These are phyloP conservation scores for Tetradesmus lagerheimii DNA, from an alignment of 139 green algal species.

Conservation along the genomic window DNA sequence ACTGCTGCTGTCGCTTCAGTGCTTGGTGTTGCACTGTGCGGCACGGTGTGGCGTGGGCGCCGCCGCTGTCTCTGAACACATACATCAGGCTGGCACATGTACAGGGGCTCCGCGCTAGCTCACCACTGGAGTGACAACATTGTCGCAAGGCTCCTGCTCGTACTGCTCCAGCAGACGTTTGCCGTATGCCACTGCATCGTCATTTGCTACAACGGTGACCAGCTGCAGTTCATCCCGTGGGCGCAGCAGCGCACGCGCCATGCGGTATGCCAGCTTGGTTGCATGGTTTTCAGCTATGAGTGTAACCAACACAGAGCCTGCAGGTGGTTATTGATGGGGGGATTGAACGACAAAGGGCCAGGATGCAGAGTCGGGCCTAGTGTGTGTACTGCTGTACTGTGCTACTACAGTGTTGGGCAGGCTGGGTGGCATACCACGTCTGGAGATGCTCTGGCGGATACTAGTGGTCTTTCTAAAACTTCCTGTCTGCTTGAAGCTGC, in stretches of 20 bases:
- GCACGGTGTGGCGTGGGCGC: too few relatives aligned
- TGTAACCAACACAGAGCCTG: neutral
- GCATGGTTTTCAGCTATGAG: slow-evolving; percentile 47
- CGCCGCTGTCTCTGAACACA: too few relatives aligned
- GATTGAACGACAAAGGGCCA: neutral
- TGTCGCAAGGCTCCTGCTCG: neutral
- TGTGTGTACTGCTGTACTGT: neutral
- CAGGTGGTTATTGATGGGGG: too few relatives aligned
- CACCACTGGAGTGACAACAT: slow-evolving; percentile 31
- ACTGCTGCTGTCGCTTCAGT: too few relatives aligned
- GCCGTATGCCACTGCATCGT: slow-evolving; percentile 14
- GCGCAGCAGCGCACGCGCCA: slow-evolving; percentile 36
- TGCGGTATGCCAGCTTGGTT: slow-evolving; percentile 26
- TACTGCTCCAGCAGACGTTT: slow-evolving; percentile 6
- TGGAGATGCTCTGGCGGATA: neutral
- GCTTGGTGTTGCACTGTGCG: too few relatives aligned
- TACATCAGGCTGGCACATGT: neutral
- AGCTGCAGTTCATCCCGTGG: slow-evolving; percentile 41
- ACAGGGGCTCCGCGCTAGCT: neutral
- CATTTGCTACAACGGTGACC: slow-evolving; percentile 31
- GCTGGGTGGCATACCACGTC: neutral
- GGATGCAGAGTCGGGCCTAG: neutral
- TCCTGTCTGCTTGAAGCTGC: neutral
- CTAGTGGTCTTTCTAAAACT: neutral
- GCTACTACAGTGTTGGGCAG: neutral